Evolutionary conservation across 129 eudicot species (phyloP), one percentile per base, ranked within the genome.

Genomic region (Artemisia tridentata): DNA sequence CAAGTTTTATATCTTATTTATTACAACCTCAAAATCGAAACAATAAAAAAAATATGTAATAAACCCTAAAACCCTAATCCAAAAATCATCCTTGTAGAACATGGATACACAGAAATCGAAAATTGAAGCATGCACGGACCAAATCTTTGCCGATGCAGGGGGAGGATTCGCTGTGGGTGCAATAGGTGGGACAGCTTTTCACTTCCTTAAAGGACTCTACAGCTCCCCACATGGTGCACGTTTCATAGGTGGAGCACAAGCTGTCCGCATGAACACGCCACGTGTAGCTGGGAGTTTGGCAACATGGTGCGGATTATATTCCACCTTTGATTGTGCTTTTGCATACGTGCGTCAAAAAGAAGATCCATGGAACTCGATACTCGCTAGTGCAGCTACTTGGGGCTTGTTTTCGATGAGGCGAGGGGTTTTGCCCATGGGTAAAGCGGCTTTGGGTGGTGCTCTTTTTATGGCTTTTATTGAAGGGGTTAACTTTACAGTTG

Each of bases 341-440:
- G 90, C 85, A 0, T 85, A 85, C 65, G 25, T 64, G 12, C 86
- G 95, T 25, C 90, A 85, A 70, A 88, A 88, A 79, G 95, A 88
- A 55, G 95, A 88, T 73, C 88, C 90, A 0, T 88, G 90, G 95
- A 88, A 88, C 78, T 82, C 95, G 23, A 88, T 88, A 62, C 72
- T 85, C 48, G 88, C 95, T 47, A 90, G 95, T 14, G 95, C 95
- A 49, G 88, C 88, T n/a, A 88, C 95, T 4, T 86, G 95, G 2
- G 95, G 95, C 12, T 78, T 88, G 55, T 80, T 88, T 7, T 76
- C 75, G 75, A 85, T 88, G 95, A 80, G 95, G 16, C 88, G 80
- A 72, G 95, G 95, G 18, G 2, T 88, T 1, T 68, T 81, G 2
- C 79, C 90, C 19, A 82, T 88, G 12, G 51, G 84, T 3, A 63